A percentile compares a stretch with the other conserved stretches of the same genome.
These are phyloP conservation scores for Gossypium anomalum DNA, from an alignment of 345 rosid genomes.

Conservation along the genomic window DNA sequence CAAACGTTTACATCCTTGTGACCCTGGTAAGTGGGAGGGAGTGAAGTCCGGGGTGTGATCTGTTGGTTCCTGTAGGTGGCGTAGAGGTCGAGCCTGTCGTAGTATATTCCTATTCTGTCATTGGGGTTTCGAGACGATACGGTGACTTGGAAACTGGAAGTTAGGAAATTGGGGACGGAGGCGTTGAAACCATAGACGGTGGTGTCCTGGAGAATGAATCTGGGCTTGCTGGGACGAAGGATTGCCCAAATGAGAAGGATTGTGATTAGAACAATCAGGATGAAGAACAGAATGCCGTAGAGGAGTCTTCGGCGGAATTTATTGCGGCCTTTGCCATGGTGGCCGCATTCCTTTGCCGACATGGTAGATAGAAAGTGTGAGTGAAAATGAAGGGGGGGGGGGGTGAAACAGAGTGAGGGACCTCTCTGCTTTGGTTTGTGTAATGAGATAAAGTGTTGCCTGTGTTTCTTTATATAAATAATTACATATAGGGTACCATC, in stretches of 20 bases:
- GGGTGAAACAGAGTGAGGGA: neutral
- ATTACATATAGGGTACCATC: too few species aligned
- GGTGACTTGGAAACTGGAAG: conserved; percentile 76
- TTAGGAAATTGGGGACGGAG: conserved; percentile 61
- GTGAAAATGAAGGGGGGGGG: neutral
- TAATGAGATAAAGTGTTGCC: neutral
- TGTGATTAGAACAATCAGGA: conserved; percentile 44
- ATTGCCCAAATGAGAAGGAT: conserved; percentile 81
- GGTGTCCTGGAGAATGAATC: conserved; percentile 81
- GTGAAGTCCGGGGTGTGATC: conserved; percentile 52
- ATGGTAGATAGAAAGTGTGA: conserved; percentile 22
- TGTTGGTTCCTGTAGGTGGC: conserved; percentile 74
- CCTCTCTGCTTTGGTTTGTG: neutral
- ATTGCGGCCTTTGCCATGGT: conserved; percentile 33
- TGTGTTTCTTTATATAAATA: neutral
- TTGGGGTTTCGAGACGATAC: conserved; percentile 78
- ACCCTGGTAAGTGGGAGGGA: conserved; percentile 50
- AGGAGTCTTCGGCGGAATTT: conserved; percentile 30
- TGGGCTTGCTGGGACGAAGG: conserved; percentile 79
- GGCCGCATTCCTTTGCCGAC: conserved; percentile 45
- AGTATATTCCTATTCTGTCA: conserved; percentile 74
- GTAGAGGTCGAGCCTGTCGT: conserved; percentile 67
- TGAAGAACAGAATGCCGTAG: conserved; percentile 45
- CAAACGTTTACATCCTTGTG: conserved; percentile 64
- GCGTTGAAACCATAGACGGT: conserved; percentile 85